Evolutionary conservation across 176 grass and related monocot species (phyloP), one percentile per base, ranked within the genome.

Genomic region (Hyparrhenia diplandra): DNA sequence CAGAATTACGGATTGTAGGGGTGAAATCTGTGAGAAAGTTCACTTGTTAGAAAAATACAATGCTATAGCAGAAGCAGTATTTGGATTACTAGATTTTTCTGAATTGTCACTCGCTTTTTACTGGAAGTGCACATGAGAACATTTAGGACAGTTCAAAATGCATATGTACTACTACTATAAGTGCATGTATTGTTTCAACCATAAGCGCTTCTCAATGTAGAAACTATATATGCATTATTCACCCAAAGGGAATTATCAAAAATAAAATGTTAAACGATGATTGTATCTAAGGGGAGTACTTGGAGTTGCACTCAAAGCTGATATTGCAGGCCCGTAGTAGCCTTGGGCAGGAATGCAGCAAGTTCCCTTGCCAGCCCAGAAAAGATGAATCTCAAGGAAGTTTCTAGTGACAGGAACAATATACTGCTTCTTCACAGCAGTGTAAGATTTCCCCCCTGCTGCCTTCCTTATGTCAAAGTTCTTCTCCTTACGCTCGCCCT

Each of bases 331-430:
- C 4, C 95, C 95, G 13, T 98, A 98, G 83, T 92, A 94, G 32
- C 92, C 92, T 89, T 88, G 81, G 16, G 0, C 68, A 37, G 92
- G 92, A 71, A 94, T 67, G 64, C 95, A 98, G 67, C 92, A 98
- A 84, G 95, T 98, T 10, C 95, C 95, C 79, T 98, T 98, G 49
- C 95, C 95, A 49, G 92, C 92, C 95, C 92, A 98, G 84, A 98
- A 98, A 63, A 98, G 91, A 91, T 98, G 95, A 81, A 98, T 89
- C 74, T 94, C 95, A 36, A 98, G 77, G 65, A 98, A 94, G 66
- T 98, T 98, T 59, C 78, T 91, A 17, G 92, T 91, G n/a, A 98
- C 88, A 34, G 82, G 69, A 85, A 84, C 58, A 51, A 6, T 76
- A 64, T 83, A 98, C 7, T 75, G 42, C 77, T 64, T 94, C 69